Conservation (phyloP, 2,329 filamentous ascomycete genomes). For the Chaetothyriales sp. region DNA sequence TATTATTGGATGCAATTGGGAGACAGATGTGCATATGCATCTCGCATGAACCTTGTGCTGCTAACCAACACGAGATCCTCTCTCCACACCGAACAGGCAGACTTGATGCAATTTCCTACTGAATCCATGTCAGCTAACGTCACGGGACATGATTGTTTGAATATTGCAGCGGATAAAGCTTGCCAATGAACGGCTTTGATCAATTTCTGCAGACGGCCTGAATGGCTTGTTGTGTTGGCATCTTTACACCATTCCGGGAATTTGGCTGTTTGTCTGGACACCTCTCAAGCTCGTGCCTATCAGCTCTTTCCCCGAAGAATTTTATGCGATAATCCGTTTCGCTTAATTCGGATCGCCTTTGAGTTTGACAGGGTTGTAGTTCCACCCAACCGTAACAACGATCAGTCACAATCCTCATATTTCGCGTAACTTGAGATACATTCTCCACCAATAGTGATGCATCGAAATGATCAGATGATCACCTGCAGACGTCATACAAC, state of each 20-base stretch:
- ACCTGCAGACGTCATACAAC: not conserved
- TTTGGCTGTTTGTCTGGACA: too few species aligned
- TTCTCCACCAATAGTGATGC: not conserved
- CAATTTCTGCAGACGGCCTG: not conserved
- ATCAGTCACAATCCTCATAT: not conserved
- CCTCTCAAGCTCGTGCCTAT: too few species aligned
- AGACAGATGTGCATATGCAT: not conserved
- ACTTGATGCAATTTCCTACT: not conserved
- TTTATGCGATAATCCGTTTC: too few species aligned
- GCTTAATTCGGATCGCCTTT: not conserved
- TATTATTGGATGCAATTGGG: too few species aligned
- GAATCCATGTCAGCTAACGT: not conserved
- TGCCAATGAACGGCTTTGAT: not conserved
- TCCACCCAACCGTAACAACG: not conserved
- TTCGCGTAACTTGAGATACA: not conserved
- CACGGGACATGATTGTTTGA: not conserved
- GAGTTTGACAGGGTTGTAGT: not conserved
- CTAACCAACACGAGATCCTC: not conserved
- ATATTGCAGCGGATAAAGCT: too few species aligned
- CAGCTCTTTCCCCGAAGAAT: too few species aligned
- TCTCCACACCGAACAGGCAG: not conserved
- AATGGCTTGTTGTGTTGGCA: not conserved
- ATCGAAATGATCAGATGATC: not conserved
- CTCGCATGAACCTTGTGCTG: not conserved
- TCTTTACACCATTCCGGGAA: not conserved